A percentile compares a stretch with the other conserved stretches of the same genome.
phyloP scores from a whole-genome alignment of 1,284 basidiomycete genomes.

The Boletus austroedulis region DNA sequence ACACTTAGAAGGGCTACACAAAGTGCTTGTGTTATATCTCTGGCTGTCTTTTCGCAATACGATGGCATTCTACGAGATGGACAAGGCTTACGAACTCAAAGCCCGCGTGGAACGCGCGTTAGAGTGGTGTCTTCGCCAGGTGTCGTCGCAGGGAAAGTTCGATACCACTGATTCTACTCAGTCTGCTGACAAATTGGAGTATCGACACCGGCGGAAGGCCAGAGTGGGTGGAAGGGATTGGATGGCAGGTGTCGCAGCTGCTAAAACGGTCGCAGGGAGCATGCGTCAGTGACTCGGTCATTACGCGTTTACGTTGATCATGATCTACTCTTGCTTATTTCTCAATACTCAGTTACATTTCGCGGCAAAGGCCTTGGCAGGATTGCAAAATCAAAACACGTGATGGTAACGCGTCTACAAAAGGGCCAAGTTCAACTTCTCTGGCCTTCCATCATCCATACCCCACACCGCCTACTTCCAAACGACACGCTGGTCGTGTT shows the following conservation, averaged over 20 bases:
- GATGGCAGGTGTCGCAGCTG: conserved; percentile 23
- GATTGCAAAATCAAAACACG: conserved; percentile 18
- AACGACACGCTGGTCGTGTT: conserved; percentile 56
- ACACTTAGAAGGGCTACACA: conserved; percentile 80
- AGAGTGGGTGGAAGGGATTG: conserved; percentile 12
- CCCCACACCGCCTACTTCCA: neutral
- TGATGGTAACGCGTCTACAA: conserved; percentile 7
- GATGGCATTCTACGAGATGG: conserved; percentile 65
- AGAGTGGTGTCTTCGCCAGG: conserved; percentile 56
- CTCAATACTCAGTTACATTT: too few relatives aligned
- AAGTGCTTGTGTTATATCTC: conserved; percentile 77
- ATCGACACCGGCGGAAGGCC: conserved; percentile 14
- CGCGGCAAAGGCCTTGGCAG: too few relatives aligned
- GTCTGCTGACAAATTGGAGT: conserved; percentile 15
- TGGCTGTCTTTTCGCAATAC: conserved; percentile 85
- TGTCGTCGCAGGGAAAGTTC: conserved; percentile 28
- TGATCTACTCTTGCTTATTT: conserved; percentile 2
- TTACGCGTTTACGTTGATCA: neutral
- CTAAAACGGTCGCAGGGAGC: conserved; percentile 17
- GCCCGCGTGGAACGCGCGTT: conserved; percentile 66
- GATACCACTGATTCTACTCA: neutral
- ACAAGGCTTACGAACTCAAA: conserved; percentile 56
- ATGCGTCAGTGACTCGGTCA: neutral
- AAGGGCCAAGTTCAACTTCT: neutral
- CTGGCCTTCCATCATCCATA: neutral